Base-by-base conservation (phyloP, 768 basidiomycete genomes). In the Tylopilus cervinicoccineus region DNA sequence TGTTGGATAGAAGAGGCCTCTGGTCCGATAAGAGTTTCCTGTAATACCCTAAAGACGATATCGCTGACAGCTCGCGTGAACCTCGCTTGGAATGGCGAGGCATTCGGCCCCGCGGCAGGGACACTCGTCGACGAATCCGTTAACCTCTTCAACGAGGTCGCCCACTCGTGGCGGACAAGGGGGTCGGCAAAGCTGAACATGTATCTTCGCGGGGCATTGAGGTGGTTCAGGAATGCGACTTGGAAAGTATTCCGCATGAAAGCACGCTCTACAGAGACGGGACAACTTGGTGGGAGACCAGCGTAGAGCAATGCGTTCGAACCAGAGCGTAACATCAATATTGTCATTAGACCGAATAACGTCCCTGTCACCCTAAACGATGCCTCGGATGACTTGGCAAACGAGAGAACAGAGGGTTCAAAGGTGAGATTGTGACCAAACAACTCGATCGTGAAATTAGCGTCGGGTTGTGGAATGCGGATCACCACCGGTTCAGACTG, bases 241-340 rank as follows among this genome's bases (percentile, higher is more conserved):
- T 96, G 91, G 76, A 98, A 94, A 0, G 94, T 96, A 63, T 97
- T 88, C 50, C 85, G 81, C 95, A 97, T 97, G 71, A 97, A 97
- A 0, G 91, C 84, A 17, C 93, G 85, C 62, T 95, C 93, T 51
- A 95, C 83, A 19, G 79, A 74, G 58, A 98, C 73, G 6, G 83
- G 74, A 56, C 79, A 84, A 63, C 85, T 91, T 46, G 87, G 72
- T 14, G 93, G 88, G 27, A 98, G 72, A 24, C 88, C 87, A 2
- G 83, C 72, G 64, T 97, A 98, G 47, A 81, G 75, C 38, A 86
- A 75, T 3, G 94, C 91, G 65, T 92, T 92, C 19, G 81, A 74
- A 2, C 96, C 93, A 38, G 84, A 78, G 39, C 93, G 81, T 64
- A 84, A 76, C 76, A 98, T 84, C 38, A 92, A 76, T 62, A 97